Base-by-base conservation (phyloP, 2,329 filamentous ascomycete genomes). In the Scopulariopsis brevicaulis region DNA sequence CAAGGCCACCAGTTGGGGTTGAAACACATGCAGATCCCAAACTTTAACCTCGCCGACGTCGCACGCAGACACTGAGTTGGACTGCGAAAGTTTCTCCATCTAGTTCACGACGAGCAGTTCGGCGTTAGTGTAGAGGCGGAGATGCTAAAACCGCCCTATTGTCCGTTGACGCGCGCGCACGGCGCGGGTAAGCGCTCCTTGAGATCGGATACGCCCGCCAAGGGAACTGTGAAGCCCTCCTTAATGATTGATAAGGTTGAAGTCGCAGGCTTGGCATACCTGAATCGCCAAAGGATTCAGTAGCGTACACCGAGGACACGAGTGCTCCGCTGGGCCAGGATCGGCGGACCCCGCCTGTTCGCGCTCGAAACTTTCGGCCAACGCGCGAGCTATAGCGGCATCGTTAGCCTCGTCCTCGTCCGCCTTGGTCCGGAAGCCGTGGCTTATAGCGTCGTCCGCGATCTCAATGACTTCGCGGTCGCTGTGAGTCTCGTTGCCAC, bases 381-480 rank as follows among this genome's bases (percentile, higher is more conserved):
- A 76, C 0, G 91, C 91, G 65, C 92, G 84, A 57, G 90, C 84
- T 60, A 96, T 96, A 5, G 92, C 92, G 25, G 82, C 79, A 58
- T 96, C 90, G 64, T 96, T 95, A 3, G 90, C 92, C 64, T 91
- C 86, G 58, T 96, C 90, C 68, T 95, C 89, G 63, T 95, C 90
- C 0, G 90, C 90, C 65, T 89, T 82, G 0, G 91, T 96, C 60
- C 80, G 82, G 73, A 95, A 93, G 0, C 90, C 89, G 62, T 87
- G 87, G 59, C 77, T 77, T 6, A 83, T 83, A 43, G 86, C 87
- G 59, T 74, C 74, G 56, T 89, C 81, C 18, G 76, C 77, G 43
- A 89, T 80, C 53, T 84, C 79, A 3, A 79, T 78, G 22, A 92
- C 82, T 65, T 86, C 81, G n/a, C 77, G 74, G 53, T 85, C 84